Evolutionary conservation across 2,329 filamentous ascomycete species (phyloP).

Genomic region (Periconia sp.): DNA sequence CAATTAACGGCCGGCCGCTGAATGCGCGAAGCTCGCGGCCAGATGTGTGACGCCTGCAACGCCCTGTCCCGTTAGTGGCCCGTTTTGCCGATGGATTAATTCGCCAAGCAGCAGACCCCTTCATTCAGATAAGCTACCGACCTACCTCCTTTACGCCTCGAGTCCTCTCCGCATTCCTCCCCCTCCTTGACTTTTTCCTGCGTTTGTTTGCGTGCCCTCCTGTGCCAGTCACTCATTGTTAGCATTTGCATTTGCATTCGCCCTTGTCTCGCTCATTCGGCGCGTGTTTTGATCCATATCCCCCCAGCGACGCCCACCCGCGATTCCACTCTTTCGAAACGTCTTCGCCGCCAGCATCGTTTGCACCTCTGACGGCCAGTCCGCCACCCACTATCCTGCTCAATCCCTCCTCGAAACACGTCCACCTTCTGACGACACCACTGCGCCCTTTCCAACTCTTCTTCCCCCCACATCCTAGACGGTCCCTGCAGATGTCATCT

Average conservation of each 20-base stretch:
- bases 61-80: neutral
- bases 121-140: constrained; percentile 2
- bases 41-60: neutral
- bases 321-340: constrained; percentile 25
- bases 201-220: neutral
- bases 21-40: too few relatives aligned
- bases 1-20: too few relatives aligned
- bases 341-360: constrained; percentile 21
- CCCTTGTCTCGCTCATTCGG: constrained; percentile 13
- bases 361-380: constrained; percentile 19
- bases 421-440: constrained; percentile 13
- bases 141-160: neutral
- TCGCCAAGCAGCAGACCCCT: neutral
- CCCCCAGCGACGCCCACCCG: constrained; percentile 2
- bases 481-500: constrained; percentile 20
- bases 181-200: neutral
- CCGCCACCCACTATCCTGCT: constrained; percentile 8
- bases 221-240: constrained; percentile 5
- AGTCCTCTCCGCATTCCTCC: neutral
- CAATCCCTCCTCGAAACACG: neutral
- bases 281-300: constrained; percentile 20
- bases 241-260: constrained; percentile 4
- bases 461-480: neutral
- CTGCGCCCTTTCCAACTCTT: constrained; percentile 2
- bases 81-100: constrained; percentile 4